A percentile compares a stretch with the other conserved stretches of the same genome.
These are phyloP conservation scores for Geranium incanum DNA, from an alignment of 441 rosid genomes.

Conservation along the genomic window DNA sequence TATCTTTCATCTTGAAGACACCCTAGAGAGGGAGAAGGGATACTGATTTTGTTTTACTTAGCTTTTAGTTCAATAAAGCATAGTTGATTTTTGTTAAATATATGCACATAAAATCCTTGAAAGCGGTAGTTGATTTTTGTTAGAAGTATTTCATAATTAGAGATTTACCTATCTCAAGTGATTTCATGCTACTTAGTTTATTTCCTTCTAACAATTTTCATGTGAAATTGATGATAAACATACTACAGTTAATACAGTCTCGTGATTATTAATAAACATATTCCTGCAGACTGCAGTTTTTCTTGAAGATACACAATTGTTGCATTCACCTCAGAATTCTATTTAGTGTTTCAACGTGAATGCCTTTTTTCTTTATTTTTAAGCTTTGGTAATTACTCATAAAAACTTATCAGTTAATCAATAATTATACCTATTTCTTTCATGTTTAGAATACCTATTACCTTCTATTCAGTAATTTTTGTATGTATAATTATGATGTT, in stretches of 20 bases:
- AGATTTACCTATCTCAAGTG: too few species aligned
- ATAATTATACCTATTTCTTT: not conserved
- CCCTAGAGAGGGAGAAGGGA: conserved; percentile 1
- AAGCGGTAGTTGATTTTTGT: not conserved
- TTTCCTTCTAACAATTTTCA: not conserved
- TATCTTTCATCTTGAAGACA: too few species aligned
- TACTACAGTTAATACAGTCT: not conserved
- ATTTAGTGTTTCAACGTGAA: not conserved
- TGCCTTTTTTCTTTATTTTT: not conserved
- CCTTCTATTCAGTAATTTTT: not conserved
- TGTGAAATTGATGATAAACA: not conserved
- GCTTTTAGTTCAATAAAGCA: not conserved
- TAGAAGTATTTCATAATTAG: too few species aligned
- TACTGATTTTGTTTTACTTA: not conserved
- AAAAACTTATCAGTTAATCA: not conserved
- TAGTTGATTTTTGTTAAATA: not conserved
- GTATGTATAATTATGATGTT: not conserved
- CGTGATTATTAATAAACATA: not conserved
- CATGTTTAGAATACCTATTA: not conserved
- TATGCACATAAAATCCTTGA: not conserved
- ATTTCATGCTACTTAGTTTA: too few species aligned
- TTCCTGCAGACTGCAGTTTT: not conserved
- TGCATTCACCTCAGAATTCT: not conserved
- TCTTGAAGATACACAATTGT: not conserved
- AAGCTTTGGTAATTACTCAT: not conserved